phyloP scores from a whole-genome alignment of 257 asterid species.

The Salvia hispanica region DNA sequence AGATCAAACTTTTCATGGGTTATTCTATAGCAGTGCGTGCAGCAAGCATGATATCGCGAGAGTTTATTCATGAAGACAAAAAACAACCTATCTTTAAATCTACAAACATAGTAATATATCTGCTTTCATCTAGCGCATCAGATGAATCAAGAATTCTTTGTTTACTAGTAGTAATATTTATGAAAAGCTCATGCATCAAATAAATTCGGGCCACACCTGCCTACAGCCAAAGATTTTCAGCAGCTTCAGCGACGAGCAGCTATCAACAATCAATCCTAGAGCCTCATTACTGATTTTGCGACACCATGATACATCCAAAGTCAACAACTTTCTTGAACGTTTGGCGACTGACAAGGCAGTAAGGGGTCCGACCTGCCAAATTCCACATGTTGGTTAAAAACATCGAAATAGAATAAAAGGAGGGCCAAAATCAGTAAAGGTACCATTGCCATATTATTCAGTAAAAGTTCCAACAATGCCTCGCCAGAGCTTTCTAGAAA shows the following conservation, averaged over 20 bases:
- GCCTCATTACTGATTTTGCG: conserved; percentile 62
- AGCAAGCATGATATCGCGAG: neutral
- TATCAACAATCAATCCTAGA: conserved; percentile 71
- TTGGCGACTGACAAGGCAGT: conserved; percentile 72
- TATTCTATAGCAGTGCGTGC: too few relatives aligned
- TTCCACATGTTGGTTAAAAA: conserved; percentile 21
- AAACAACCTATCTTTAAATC: neutral
- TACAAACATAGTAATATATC: neutral
- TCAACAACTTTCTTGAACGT: conserved; percentile 49
- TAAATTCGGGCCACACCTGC: conserved; percentile 49
- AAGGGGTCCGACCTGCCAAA: conserved; percentile 53
- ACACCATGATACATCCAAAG: conserved; percentile 83
- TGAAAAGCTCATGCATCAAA: conserved; percentile 14
- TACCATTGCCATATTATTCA: conserved; percentile 68
- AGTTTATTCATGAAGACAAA: neutral
- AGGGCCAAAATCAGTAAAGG: neutral
- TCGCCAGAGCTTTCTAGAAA: conserved; percentile 77
- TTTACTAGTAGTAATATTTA: too few relatives aligned
- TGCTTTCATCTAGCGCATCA: neutral
- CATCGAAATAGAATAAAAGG: conserved; percentile 13
- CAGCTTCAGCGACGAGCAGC: conserved; percentile 67
- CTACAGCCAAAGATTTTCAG: conserved; percentile 79
- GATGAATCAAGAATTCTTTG: conserved; percentile 1
- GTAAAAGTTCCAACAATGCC: conserved; percentile 62
- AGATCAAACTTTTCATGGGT: too few relatives aligned